These are phyloP conservation scores for Malassezia sp. DNA, from an alignment of 1,284 basidiomycete genomes.

Conservation along the genomic window DNA sequence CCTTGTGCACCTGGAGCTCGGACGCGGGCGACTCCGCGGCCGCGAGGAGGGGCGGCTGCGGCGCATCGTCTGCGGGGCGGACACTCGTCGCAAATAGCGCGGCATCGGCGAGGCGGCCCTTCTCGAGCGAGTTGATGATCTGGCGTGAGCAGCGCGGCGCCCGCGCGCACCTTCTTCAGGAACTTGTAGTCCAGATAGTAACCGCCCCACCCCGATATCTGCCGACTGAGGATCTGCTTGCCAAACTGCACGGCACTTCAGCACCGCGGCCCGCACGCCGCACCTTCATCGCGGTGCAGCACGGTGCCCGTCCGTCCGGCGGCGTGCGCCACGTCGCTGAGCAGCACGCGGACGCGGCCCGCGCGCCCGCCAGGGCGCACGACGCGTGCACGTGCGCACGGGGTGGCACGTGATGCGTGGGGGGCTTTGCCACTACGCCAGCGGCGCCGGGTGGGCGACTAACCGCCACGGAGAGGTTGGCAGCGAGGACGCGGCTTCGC, in stretches of 20 bases:
- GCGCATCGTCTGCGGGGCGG: slow-evolving; percentile 51
- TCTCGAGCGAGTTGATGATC: slow-evolving; percentile 94
- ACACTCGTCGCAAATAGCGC: slow-evolving; percentile 73
- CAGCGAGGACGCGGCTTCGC: too few species aligned
- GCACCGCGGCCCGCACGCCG: not conserved
- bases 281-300: slow-evolving; percentile 13
- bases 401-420: slow-evolving; percentile 10
- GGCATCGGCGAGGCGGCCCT: slow-evolving; percentile 77
- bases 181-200: slow-evolving; percentile 99
- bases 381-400: slow-evolving; percentile 4
- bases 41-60: slow-evolving; percentile 21
- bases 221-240: slow-evolving; percentile 91
- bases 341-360: not conserved
- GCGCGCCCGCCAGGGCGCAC: not conserved
- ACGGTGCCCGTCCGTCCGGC: not conserved
- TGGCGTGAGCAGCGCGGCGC: slow-evolving; percentile 15
- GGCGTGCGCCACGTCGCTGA: not conserved
- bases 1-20: slow-evolving; percentile 63
- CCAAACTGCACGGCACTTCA: slow-evolving; percentile 68
- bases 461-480: too few species aligned
- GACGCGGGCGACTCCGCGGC: slow-evolving; percentile 28
- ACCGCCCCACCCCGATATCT: slow-evolving; percentile 89
- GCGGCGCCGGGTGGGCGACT: too few species aligned
- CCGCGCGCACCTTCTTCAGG: slow-evolving; percentile 60
- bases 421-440: slow-evolving; percentile 6